These are phyloP conservation scores for Podochytrium sp. DNA, from an alignment of 192 early-diverging fungal genomes.

Conservation along the genomic window DNA sequence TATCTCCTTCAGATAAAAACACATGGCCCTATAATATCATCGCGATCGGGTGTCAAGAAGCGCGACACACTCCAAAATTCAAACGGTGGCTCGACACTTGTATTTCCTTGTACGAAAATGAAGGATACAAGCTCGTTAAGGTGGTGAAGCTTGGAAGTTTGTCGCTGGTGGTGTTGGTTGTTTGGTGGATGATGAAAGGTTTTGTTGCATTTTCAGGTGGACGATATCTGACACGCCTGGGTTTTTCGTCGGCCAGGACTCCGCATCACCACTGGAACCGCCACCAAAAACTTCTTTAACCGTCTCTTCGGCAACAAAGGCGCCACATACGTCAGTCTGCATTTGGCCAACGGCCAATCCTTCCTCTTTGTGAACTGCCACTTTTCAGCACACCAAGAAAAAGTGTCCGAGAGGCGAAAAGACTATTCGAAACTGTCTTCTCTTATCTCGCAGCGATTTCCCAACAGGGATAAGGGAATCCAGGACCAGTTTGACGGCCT, in stretches of 20 bases:
- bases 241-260: background rate
- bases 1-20: background rate
- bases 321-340: conserved; percentile 78
- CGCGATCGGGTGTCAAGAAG: conserved; percentile 28
- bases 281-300: conserved; percentile 14
- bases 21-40: background rate
- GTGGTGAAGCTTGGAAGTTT: conserved; percentile 19
- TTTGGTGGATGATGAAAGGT: conserved; percentile 19
- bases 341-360: conserved; percentile 75
- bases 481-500: conserved; percentile 38
- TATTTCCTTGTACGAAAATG: background rate
- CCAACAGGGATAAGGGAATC: background rate
- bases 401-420: conserved; percentile 63
- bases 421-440: conserved; percentile 5
- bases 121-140: background rate
- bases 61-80: conserved; percentile 12
- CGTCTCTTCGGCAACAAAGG: conserved; percentile 78
- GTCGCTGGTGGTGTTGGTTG: background rate
- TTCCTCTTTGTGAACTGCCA: conserved; percentile 84
- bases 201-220: background rate
- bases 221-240: too few relatives aligned
- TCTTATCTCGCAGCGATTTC: background rate
- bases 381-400: conserved; percentile 61
- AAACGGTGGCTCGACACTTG: conserved; percentile 2
- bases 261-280: background rate